These are phyloP conservation scores for Phytophthora vignae DNA, from an alignment of 352 stramenopile species.

Conservation along the genomic window DNA sequence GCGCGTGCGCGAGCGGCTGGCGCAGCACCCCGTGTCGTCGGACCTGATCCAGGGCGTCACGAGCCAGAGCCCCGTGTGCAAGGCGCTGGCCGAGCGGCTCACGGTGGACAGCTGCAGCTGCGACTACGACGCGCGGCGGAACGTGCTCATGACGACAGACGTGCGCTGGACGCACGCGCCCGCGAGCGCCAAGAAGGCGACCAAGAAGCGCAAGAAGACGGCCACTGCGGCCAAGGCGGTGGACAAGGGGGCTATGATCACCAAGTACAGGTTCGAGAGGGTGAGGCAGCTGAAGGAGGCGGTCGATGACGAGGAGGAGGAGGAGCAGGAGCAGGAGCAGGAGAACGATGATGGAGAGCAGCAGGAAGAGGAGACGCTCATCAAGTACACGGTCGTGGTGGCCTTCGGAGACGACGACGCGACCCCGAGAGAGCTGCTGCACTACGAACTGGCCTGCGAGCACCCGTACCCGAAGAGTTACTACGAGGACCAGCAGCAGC, in stretches of 20 bases:
- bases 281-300: conserved; percentile 26
- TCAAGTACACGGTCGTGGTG: conserved; percentile 54
- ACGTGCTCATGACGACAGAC: conserved; percentile 63
- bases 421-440: conserved; percentile 57
- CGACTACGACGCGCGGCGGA: conserved; percentile 68
- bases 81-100: conserved; percentile 49
- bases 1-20: conserved; percentile 64
- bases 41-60: conserved; percentile 65
- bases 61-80: conserved; percentile 56
- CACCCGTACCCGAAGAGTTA: conserved; percentile 73
- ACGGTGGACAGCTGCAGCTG: conserved; percentile 67
- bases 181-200: conserved; percentile 38
- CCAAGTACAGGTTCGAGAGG: conserved; percentile 64
- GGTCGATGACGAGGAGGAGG: conserved; percentile 1
- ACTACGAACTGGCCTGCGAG: conserved; percentile 65
- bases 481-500: conserved; percentile 67
- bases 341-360: neutral
- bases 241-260: conserved; percentile 42
- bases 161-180: conserved; percentile 62
- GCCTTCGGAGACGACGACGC: conserved; percentile 50
- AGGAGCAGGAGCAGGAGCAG: no score
- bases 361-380: conserved; percentile 39
- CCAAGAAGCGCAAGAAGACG: conserved; percentile 56
- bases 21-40: conserved; percentile 66
- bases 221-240: neutral